Evolutionary conservation across 78 protist species (phyloP).

Genomic region (Dictyostelium brefeldianum): DNA sequence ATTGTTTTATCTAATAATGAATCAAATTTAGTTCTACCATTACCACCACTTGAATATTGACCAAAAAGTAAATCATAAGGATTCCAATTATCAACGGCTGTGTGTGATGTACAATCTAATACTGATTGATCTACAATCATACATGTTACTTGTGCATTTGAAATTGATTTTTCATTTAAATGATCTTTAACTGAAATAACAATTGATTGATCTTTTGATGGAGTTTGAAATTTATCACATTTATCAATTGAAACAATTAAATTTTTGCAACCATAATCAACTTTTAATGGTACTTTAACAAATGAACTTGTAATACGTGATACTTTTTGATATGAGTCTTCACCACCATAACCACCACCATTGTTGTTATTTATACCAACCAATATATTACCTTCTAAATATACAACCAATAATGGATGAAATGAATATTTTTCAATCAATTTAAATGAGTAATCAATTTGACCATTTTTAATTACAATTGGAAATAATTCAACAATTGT

Average conservation of each 20-base stretch:
- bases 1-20: not conserved
- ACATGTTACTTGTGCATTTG: constrained; percentile 31
- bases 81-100: not conserved
- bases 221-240: constrained; percentile 32
- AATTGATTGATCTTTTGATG: not conserved
- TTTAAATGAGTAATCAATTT: not conserved
- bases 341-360: too few relatives aligned
- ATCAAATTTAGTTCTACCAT: not conserved
- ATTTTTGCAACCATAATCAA: not conserved
- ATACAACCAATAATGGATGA: not conserved
- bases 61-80: not conserved
- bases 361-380: not conserved
- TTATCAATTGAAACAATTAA: not conserved
- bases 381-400: not conserved
- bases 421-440: not conserved
- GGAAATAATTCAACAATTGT: not conserved
- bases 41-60: too few relatives aligned
- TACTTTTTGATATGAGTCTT: not conserved
- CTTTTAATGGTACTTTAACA: not conserved
- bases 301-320: not conserved
- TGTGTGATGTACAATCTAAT: not conserved
- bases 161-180: not conserved
- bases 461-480: not conserved
- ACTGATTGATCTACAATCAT: constrained; percentile 42
- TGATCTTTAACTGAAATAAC: not conserved